Percentiles rank a stretch among this genome's conserved stretches.
These are phyloP conservation scores for Fusarium odoratissimum DNA, from an alignment of 2,329 filamentous ascomycete species.

Conservation along the genomic window DNA sequence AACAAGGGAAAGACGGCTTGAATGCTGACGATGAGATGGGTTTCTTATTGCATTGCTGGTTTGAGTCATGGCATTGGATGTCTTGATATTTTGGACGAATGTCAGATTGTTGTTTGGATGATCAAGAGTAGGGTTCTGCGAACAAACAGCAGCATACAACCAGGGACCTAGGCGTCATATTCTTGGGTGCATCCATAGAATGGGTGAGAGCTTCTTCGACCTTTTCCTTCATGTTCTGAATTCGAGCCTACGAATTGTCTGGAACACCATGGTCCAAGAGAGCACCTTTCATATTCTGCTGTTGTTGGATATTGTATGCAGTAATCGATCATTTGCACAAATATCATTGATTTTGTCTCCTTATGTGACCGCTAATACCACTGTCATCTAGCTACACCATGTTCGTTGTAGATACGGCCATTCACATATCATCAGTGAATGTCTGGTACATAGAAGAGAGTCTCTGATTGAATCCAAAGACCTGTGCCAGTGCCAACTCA, in stretches of 20 bases:
- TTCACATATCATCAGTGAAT: neutral
- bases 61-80: accelerated
- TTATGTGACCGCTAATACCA: too few species aligned
- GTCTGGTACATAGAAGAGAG: neutral
- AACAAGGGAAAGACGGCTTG: slow-evolving; percentile 19
- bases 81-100: neutral
- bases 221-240: neutral
- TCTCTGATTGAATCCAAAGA: neutral
- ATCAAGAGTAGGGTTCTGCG: neutral
- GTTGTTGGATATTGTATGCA: neutral
- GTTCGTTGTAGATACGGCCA: too few species aligned
- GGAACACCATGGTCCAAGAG: neutral
- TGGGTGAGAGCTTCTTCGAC: too few species aligned
- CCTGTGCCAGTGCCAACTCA: neutral
- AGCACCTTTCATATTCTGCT: neutral
- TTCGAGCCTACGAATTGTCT: neutral
- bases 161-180: neutral
- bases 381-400: too few species aligned
- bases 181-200: neutral
- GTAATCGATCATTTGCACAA: neutral
- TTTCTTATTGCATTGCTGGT: accelerated
- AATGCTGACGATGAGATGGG: neutral
- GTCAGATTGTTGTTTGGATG: neutral
- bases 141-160: neutral
- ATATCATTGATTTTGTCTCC: neutral